Base-by-base conservation (phyloP, 805 yeast genomes). In the Priceomyces castillae region DNA sequence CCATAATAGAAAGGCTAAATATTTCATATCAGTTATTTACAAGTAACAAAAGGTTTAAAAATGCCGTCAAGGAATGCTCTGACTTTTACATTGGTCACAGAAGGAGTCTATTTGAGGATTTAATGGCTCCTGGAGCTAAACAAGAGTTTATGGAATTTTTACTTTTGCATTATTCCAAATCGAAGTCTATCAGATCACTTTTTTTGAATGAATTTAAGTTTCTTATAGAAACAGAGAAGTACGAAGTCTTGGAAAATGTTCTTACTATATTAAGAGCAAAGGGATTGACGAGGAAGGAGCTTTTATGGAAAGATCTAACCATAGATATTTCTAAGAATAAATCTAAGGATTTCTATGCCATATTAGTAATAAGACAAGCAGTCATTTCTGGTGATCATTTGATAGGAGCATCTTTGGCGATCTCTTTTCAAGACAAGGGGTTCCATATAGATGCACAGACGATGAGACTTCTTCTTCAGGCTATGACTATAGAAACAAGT, bases 361-460 rank as follows among this genome's bases (percentile, higher is more conserved):
- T 49, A 26, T 20, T 48, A 18, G 22, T 62, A 7, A 43, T 60
- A 1, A 30, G 31, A 2, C 58, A 51, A 34, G 44, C 62, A 2
- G 44, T 47, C 3, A 14, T 41, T 3, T 44, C 49, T 10, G 65
- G 66, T 2, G 64, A 61, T 7, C 50, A 51, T 11, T 30, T 61
- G 9, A 39, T 59, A 7, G 64, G 62, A 3, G 31, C 56, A 9
- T 50, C 62, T 28, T 54, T 50, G 36, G 39, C 47, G 11, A 16
- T 54, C 5, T 34, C 37, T 20, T 44, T 54, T 17, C 34, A 44
- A 10, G 39, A 40, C 3, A 10, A 17, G 2, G 47, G 45, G 2
- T n/a, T 47, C 1, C 4, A 2, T 2, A 25, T 48, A 6, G 37
- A 45, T 4, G 15, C 31, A 2, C 30, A 19, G 17, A 42, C 42